These are phyloP conservation scores for Pseudotsuga menziesii DNA, from an alignment of 75 land plant genomes.

Conservation along the genomic window DNA sequence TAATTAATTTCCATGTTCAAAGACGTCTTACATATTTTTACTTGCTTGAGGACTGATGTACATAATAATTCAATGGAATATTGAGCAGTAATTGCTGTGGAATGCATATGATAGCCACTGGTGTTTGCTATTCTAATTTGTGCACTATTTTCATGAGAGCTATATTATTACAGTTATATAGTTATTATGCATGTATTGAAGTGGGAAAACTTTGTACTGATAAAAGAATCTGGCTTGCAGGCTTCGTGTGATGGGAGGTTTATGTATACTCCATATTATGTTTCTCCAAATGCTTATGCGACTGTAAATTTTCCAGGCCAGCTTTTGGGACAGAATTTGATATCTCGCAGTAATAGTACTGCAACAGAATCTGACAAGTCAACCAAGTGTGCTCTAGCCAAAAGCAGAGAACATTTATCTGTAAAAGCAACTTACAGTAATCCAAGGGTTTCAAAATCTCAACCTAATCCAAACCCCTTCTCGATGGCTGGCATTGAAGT, in stretches of 20 bases:
- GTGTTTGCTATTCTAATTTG: neutral
- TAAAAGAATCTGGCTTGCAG: neutral
- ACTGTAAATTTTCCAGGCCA: slow-evolving; percentile 3
- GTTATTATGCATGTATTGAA: neutral
- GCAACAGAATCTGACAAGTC: slow-evolving; percentile 7
- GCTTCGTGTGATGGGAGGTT: slow-evolving; percentile 9
- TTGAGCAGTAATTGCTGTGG: neutral
- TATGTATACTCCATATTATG: slow-evolving; percentile 11
- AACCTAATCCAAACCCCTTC: neutral
- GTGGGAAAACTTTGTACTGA: neutral
- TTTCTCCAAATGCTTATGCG: neutral
- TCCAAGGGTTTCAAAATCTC: neutral
- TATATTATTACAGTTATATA: neutral
- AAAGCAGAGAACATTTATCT: slow-evolving; percentile 1
- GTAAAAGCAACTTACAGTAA: neutral
- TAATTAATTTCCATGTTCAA: too few species aligned
- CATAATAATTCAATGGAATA: neutral
- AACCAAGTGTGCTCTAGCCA: neutral
- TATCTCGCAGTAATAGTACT: slow-evolving; percentile 1
- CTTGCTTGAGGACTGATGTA: neutral
- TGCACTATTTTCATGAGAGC: neutral
- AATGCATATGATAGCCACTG: neutral
- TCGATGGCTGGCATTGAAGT: neutral
- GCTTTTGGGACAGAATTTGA: slow-evolving; percentile 9
- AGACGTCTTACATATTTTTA: too few species aligned